phyloP scores from a whole-genome alignment of 2,329 filamentous ascomycete species.

The Fusarium phyllophilum region DNA sequence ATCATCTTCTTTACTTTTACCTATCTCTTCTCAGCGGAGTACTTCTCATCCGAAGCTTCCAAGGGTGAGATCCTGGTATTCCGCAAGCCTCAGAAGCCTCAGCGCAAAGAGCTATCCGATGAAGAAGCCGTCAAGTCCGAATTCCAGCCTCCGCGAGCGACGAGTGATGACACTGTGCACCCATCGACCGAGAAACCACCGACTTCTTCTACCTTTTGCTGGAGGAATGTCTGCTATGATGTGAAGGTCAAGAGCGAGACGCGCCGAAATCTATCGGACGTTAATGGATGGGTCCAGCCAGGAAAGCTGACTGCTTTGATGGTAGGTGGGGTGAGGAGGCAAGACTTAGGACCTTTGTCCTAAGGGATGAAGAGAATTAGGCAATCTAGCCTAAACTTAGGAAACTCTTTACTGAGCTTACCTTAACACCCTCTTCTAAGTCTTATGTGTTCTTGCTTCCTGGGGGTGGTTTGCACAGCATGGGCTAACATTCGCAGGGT shows the following conservation, averaged over 20 bases:
- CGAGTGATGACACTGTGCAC: neutral
- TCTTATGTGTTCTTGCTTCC: too few species aligned
- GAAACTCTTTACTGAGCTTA: neutral
- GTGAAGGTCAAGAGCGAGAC: slow-evolving; percentile 72
- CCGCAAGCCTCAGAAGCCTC: slow-evolving; percentile 64
- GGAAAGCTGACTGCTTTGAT: slow-evolving; percentile 76
- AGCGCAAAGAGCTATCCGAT: neutral
- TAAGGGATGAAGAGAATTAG: neutral
- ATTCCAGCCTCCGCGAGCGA: neutral
- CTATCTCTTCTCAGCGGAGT: slow-evolving; percentile 16
- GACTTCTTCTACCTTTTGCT: slow-evolving; percentile 65
- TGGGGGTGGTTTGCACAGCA: slow-evolving; percentile 52
- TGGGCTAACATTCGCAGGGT: slow-evolving; percentile 25
- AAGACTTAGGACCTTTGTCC: neutral
- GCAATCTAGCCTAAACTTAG: too few species aligned
- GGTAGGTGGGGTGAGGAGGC: slow-evolving; percentile 51
- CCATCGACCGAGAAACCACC: neutral
- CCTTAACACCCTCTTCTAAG: fast-evolving
- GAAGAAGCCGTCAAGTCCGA: neutral
- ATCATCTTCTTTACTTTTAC: slow-evolving; percentile 26
- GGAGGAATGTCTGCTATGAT: slow-evolving; percentile 76
- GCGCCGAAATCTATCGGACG: slow-evolving; percentile 72
- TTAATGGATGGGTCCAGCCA: slow-evolving; percentile 78
- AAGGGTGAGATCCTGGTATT: slow-evolving; percentile 35
- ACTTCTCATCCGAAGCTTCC: slow-evolving; percentile 12